Evolutionary conservation across 2,329 filamentous ascomycete genomes (phyloP), one percentile per base, ranked within the genome.

Genomic region (Akanthomyces uredinophilus): DNA sequence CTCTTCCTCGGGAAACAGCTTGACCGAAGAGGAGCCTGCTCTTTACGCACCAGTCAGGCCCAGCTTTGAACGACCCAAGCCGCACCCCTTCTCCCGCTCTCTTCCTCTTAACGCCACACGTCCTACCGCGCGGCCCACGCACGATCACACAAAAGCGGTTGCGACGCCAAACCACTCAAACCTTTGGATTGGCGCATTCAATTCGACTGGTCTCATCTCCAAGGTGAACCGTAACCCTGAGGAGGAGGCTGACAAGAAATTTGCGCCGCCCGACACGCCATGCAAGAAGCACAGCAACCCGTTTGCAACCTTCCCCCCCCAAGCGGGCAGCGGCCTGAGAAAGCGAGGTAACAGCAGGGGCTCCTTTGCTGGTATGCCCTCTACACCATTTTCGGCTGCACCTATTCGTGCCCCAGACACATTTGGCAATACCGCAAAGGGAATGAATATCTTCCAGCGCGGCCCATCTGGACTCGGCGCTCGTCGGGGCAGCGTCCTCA

Each of bases 141-240:
- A 70, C 57, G 74, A 76, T 20, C 67, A 70, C 27, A 68, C 65
- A 47, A 71, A 68, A 60, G 66, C 67, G 14, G 67, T 74, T 55
- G 73, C 68, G 62, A 67, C 89, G 81, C 46, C 90, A 79, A 72
- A 67, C 55, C 73, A 71, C 10, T 66, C 69, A 1, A 69, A 70
- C 8, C 92, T 93, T 24, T 83, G 90, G 61, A 88, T 90, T 37
- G 87, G 90, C 46, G 92, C 92, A 7, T 97, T 97, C 75, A 92
- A 92, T 81, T 98, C 95, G 1, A 98, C 95, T 0, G 93, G 94
- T 1, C 79, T 99, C 32, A 89, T 99, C 60, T 97, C 95, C 13
- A 99, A 99, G 78, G 91, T 96, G 74, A 96, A 95, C 70, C 88
- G 91, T 62, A 88, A 91, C 72, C 84, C 88, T 0, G 91, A 97